A percentile compares a stretch with the other conserved stretches of the same genome.
phyloP scores from a whole-genome alignment of 2,329 filamentous ascomycete genomes.

The Epichloe aotearoae region DNA sequence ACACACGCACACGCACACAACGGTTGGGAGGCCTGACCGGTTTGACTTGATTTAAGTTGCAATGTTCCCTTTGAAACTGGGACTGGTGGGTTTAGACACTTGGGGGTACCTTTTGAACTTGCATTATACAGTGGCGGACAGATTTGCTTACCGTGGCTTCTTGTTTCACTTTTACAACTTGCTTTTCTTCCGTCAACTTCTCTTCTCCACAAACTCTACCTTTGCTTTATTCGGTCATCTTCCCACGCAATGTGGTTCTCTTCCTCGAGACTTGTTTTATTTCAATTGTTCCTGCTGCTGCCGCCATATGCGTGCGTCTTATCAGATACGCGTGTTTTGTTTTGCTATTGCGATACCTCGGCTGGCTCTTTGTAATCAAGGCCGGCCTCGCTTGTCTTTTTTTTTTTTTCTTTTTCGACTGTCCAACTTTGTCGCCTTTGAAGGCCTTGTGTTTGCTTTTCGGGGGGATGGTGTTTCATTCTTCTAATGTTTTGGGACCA shows the following conservation, averaged over 20 bases:
- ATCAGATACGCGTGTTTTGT: conserved; percentile 1
- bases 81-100: background rate
- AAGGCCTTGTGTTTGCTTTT: background rate
- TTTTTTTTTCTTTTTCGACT: background rate
- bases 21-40: background rate
- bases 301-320: background rate
- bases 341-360: conserved; percentile 9
- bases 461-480: background rate
- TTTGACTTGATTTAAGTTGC: background rate
- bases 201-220: background rate
- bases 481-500: background rate
- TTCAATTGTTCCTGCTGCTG: background rate
- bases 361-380: conserved; percentile 7
- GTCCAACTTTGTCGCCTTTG: background rate
- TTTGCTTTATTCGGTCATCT: background rate
- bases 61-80: background rate
- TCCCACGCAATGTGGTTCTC: background rate
- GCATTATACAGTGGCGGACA: conserved; percentile 6
- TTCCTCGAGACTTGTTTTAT: background rate
- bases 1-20: background rate
- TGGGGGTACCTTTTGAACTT: background rate
- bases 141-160: background rate
- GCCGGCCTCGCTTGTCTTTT: conserved; percentile 1
- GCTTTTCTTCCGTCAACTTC: background rate
- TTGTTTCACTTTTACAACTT: background rate